Base-by-base conservation (phyloP, 441 rosid genomes). In the Kokia cookei region DNA sequence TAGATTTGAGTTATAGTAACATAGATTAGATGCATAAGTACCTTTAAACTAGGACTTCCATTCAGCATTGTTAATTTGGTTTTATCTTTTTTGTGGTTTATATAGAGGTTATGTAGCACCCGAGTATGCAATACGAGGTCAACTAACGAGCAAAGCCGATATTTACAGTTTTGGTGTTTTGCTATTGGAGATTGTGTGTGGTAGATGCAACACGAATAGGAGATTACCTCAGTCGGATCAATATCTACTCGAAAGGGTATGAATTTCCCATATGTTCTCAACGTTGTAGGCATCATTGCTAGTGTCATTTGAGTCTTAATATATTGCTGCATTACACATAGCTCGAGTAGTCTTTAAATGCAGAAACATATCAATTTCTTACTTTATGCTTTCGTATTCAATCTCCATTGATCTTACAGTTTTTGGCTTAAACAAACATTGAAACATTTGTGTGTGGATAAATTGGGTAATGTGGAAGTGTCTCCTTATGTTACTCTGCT, bases 61-160 rank as follows among this genome's bases (percentile, higher is more conserved):
- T 22, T 27, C 27, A 50, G 42, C 22, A 14, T 26, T 69, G n/a
- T 53, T 69, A 69, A 69, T 17, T 32, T 50, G 5, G 12, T 68
- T 54, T 47, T 19, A 8, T 55, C 55, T 19, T 29, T 54, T 19
- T 0, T 70, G 5, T 54, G 19, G 50, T 40, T 2, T 62, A 58
- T 4, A 32, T 74, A 90, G 92, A 76, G 94, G 94, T 63, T 90
- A 90, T 76, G 73, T 90, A 32, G 94, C 94, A 37, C 94, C 94
- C 1, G 92, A 90, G 76, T 90, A 90, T 75, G 95, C 93, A 2
- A 71, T 90, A 70, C 82, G 89, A 64, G 95, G 89, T 67, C 91
- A 88, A 71, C 50, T 90, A 79, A 90, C 88, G 13, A 82, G 87
- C 76, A 88, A 88, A 81, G 91, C 87, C 58, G 95, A 90, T 77